Base-by-base conservation (phyloP, 2,329 filamentous ascomycete species). In the Pezicula carpinea region DNA sequence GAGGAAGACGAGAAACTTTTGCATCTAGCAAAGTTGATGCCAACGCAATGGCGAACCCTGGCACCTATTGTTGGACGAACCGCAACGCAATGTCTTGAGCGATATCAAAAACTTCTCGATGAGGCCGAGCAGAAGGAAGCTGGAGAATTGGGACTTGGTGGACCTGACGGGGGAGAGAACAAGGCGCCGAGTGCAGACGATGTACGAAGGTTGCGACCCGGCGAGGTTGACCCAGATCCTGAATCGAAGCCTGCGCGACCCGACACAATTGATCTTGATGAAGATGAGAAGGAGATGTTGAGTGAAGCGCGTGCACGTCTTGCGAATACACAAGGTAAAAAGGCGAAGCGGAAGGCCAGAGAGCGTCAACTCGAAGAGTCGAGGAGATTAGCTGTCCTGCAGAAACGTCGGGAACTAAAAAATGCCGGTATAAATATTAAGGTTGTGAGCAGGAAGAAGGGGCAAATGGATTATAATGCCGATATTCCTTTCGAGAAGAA, bases 271-370 rank as follows among this genome's bases (percentile, higher is more conserved):
- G 93, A 99, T 68, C 82, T 99, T 60, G 93, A 99, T 64, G 93
- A 99, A 66, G 93, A 99, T 64, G 93, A 99, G 69, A 97, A 99
- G 73, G 93, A 99, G 69, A 99, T 99, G 93, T 70, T 99, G 62
- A 96, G 91, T 65, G 93, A 99, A 71, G 93, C 93, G 57, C 88
- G 93, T 64, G 93, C 93, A 47, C 89, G 93, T 71, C 74, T 99
- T 54, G 93, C 93, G 53, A 99, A 99, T 62, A 97, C 93, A 10
- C 93, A 97, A 69, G 93, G 93, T 65, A 99, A 99, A 72, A 99
- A 99, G 73, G 93, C 93, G 6, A 99, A 99, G 76, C 77, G 93
- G 57, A 99, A 99, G 76, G 93, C 93, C 29, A 82, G 93, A 61
- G 93, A 99, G 69, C 80, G 93, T 53, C 92, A 97, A 65, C 79